Percentiles rank a stretch among this genome's conserved stretches.
Conservation (phyloP, 768 basidiomycete genomes). For the Omphalotus guepiniiformis region DNA sequence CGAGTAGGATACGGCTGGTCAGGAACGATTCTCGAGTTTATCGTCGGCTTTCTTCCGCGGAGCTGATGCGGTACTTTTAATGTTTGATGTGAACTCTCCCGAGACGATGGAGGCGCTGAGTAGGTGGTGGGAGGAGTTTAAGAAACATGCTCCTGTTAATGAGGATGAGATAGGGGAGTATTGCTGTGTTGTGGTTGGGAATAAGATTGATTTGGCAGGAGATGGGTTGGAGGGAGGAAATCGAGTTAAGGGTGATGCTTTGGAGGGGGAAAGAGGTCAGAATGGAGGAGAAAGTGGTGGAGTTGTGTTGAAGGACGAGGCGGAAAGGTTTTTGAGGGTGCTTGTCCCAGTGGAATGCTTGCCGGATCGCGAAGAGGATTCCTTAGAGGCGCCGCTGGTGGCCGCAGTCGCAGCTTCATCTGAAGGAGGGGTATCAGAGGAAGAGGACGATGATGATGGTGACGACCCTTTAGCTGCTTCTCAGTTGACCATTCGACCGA, state of each 20-base stretch:
- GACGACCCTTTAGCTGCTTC: constrained; percentile 20
- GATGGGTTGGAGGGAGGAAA: too few species aligned
- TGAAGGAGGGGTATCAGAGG: not conserved
- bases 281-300: constrained; percentile 8
- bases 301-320: constrained; percentile 37
- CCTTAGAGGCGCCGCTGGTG: not conserved
- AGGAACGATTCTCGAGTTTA: constrained; percentile 82
- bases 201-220: constrained; percentile 64
- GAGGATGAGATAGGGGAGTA: constrained; percentile 61
- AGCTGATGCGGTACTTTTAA: constrained; percentile 75
- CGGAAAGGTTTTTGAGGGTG: constrained; percentile 49
- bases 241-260: constrained; percentile 8
- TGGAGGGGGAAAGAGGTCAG: not conserved
- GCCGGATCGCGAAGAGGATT: not conserved
- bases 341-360: constrained; percentile 41
- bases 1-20: constrained; percentile 78
- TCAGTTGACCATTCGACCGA: constrained; percentile 17
- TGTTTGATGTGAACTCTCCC: constrained; percentile 74
- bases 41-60: constrained; percentile 83
- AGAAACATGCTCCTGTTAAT: constrained; percentile 56
- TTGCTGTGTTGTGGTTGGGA: constrained; percentile 75
- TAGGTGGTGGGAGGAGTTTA: constrained; percentile 82
- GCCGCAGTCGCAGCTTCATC: constrained; percentile 2
- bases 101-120: constrained; percentile 53
- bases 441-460: constrained; percentile 7